Evolutionary conservation across 495 filamentous ascomycete species (phyloP).

Genomic region (Hypomontagnella monticulosa): DNA sequence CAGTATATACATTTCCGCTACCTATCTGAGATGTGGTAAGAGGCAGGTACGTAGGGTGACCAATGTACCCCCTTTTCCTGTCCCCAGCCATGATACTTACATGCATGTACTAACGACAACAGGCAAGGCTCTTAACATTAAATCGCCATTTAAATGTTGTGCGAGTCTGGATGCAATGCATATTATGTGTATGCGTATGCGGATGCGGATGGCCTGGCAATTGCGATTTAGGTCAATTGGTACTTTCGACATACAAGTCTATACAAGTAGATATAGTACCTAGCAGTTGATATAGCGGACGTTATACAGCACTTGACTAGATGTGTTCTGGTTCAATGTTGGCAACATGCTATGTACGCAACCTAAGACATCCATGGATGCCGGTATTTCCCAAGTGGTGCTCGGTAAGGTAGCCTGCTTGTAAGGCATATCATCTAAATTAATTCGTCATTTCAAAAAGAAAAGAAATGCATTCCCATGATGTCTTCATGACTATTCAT

Average conservation of each 20-base stretch:
- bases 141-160: too few relatives aligned
- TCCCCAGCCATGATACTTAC: constrained; percentile 6
- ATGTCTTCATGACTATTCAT: background rate
- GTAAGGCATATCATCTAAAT: constrained; percentile 14
- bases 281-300: too few relatives aligned
- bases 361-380: background rate
- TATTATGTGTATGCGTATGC: too few relatives aligned
- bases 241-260: constrained; percentile 14
- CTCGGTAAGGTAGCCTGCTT: constrained; percentile 31
- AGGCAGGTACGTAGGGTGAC: constrained; percentile 4
- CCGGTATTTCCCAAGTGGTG: constrained; percentile 20
- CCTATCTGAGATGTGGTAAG: constrained; percentile 25
- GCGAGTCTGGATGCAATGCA: too few relatives aligned
- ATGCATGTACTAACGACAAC: background rate
- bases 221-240: background rate
- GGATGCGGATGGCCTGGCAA: too few relatives aligned
- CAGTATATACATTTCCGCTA: constrained; percentile 34
- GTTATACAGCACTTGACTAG: too few relatives aligned
- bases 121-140: too few relatives aligned
- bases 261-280: constrained; percentile 8
- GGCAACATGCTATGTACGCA: background rate
- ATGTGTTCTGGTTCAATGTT: too few relatives aligned
- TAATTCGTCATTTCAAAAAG: too few relatives aligned
- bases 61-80: constrained; percentile 13
- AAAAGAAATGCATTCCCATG: too few relatives aligned